Conservation (phyloP, 2,329 filamentous ascomycete species). For the Pseudogymnoascus sp. region DNA sequence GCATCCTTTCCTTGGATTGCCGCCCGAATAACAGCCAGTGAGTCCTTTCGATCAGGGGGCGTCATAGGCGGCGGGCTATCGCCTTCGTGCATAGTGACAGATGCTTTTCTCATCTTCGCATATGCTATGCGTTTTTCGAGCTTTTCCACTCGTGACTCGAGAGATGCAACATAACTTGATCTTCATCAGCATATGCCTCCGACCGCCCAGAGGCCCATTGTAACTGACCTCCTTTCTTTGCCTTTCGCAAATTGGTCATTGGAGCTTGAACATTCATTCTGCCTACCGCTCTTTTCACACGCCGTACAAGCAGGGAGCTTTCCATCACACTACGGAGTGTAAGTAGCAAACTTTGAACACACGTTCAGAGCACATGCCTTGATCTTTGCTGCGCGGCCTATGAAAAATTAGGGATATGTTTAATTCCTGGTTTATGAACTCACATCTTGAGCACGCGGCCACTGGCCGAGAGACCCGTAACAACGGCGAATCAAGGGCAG, state of each 20-base stretch:
- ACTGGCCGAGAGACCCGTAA: constrained; percentile 69
- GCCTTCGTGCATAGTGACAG: constrained; percentile 55
- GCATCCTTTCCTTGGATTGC: constrained; percentile 57
- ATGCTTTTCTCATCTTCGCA: constrained; percentile 61
- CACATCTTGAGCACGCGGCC: constrained; percentile 69
- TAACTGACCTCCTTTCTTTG: constrained; percentile 74
- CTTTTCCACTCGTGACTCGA: constrained; percentile 86
- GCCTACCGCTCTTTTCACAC: constrained; percentile 82
- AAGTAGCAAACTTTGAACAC: constrained; percentile 15
- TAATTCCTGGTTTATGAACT: constrained; percentile 23
- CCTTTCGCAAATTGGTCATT: constrained; percentile 94
- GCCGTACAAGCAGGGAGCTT: constrained; percentile 92
- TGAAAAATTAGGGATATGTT: constrained; percentile 9
- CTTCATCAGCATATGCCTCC: constrained; percentile 17
- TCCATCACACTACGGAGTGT: constrained; percentile 64
- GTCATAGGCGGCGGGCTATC: constrained; percentile 38
- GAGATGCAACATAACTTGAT: constrained; percentile 74
- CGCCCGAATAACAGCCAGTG: constrained; percentile 50
- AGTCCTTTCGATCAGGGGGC: constrained; percentile 52
- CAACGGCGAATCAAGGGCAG: constrained; percentile 39
- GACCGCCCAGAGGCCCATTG: neutral
- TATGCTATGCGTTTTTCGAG: constrained; percentile 69
- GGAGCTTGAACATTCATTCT: constrained; percentile 81
- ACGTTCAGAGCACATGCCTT: constrained; percentile 45
- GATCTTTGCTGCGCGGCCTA: constrained; percentile 80